These are phyloP conservation scores for Camelina laxa DNA, from an alignment of 345 rosid genomes.

Conservation along the genomic window DNA sequence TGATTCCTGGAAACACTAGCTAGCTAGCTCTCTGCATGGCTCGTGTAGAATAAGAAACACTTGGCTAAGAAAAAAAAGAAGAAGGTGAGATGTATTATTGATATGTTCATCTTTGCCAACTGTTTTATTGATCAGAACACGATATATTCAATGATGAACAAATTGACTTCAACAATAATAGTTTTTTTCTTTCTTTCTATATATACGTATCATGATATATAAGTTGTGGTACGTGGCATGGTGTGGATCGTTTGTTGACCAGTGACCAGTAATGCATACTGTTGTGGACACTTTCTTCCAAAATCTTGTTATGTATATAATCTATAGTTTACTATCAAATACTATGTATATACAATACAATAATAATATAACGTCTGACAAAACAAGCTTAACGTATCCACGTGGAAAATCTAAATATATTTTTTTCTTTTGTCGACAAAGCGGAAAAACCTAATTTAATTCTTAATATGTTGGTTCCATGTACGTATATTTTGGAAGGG, in stretches of 20 bases:
- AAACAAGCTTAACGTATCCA: not conserved
- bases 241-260: conserved; percentile 40
- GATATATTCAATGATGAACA: conserved; percentile 22
- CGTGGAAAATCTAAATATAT: conserved; percentile 29
- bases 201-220: conserved; percentile 3
- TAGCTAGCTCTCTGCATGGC: not conserved
- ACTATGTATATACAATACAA: not conserved
- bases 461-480: conserved; percentile 20
- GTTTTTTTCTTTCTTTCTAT: not conserved
- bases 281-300: conserved; percentile 30
- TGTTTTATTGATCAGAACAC: conserved; percentile 37
- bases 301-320: not conserved
- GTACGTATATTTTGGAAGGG: conserved; percentile 9
- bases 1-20: not conserved
- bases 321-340: not conserved
- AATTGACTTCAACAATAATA: conserved; percentile 22
- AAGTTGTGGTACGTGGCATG: conserved; percentile 29
- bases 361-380: not conserved
- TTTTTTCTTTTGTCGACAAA: not conserved
- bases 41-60: not conserved
- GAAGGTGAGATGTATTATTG: not conserved
- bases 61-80: not conserved
- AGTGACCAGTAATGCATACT: conserved; percentile 33
- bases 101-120: conserved; percentile 18
- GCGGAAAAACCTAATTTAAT: not conserved